A percentile compares a stretch with the other conserved stretches of the same genome.
phyloP scores from a whole-genome alignment of 495 filamentous ascomycete species.

The Baudoinia panamericana region DNA sequence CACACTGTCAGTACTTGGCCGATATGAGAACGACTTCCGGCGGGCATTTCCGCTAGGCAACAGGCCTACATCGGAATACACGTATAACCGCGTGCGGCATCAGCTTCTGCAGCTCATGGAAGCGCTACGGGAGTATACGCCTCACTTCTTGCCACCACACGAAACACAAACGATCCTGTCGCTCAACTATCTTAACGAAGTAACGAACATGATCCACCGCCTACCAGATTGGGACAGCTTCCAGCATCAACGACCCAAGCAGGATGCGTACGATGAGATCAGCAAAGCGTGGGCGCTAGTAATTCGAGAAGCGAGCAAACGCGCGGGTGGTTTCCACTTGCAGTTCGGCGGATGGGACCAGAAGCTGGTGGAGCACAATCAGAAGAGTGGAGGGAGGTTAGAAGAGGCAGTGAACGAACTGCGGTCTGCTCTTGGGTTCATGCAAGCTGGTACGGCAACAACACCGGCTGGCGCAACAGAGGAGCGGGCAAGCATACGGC shows the following conservation, averaged over 20 bases:
- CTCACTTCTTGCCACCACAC: constrained; percentile 84
- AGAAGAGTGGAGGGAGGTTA: constrained; percentile 70
- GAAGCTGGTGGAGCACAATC: constrained; percentile 75
- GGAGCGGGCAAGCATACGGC: constrained; percentile 18
- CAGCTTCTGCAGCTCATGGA: constrained; percentile 70
- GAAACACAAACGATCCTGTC: constrained; percentile 69
- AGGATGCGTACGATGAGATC: constrained; percentile 91
- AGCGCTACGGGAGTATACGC: constrained; percentile 82
- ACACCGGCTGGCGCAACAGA: constrained; percentile 9
- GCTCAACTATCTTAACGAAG: constrained; percentile 73
- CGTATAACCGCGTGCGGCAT: constrained; percentile 83
- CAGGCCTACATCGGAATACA: constrained; percentile 74
- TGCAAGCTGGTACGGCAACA: constrained; percentile 26
- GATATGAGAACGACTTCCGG: constrained; percentile 64
- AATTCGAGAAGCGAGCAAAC: constrained; percentile 80
- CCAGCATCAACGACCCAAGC: constrained; percentile 78
- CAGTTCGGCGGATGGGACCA: constrained; percentile 93
- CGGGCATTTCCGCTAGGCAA: constrained; percentile 80
- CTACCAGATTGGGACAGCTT: constrained; percentile 78
- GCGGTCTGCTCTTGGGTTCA: constrained; percentile 54
- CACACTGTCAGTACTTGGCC: constrained; percentile 62
- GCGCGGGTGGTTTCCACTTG: constrained; percentile 77
- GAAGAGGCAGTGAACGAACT: constrained; percentile 69
- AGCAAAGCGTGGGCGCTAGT: constrained; percentile 86
- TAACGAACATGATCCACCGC: constrained; percentile 76